phyloP scores from a whole-genome alignment of 2,329 filamentous ascomycete species.

The Paracoccidioides lutzii region DNA sequence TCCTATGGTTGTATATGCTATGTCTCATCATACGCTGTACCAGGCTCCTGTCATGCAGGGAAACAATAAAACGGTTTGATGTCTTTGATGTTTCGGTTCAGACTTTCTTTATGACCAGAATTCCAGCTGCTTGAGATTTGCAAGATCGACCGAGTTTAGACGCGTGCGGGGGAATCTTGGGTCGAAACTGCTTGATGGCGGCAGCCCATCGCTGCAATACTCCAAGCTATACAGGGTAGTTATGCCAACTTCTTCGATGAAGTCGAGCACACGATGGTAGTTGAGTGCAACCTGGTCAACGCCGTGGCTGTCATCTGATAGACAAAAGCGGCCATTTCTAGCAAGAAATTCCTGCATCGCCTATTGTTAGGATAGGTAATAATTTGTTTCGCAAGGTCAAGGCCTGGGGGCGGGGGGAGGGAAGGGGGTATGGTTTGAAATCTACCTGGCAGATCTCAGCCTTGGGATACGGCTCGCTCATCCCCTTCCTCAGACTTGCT shows the following conservation, averaged over 20 bases:
- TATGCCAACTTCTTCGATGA: conserved; percentile 43
- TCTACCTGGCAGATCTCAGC: conserved; percentile 60
- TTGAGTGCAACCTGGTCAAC: conserved; percentile 78
- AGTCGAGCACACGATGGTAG: conserved; percentile 58
- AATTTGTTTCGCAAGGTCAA: conserved; percentile 7
- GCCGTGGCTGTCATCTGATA: conserved; percentile 92
- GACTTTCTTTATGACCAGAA: conserved; percentile 17
- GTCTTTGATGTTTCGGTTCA: background rate
- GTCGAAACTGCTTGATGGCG: conserved; percentile 17
- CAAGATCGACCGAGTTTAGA: conserved; percentile 19
- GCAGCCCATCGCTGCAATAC: conserved; percentile 13
- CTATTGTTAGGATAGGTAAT: background rate
- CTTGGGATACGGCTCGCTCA: conserved; percentile 80
- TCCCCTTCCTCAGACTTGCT: conserved; percentile 73
- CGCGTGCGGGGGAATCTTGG: conserved; percentile 26
- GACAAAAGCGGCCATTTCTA: conserved; percentile 67
- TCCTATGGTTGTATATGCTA: background rate
- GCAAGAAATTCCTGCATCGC: conserved; percentile 51
- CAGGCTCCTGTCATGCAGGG: background rate
- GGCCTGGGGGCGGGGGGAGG: background rate
- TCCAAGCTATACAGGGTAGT: conserved; percentile 27
- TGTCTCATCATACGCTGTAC: background rate
- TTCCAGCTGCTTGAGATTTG: conserved; percentile 23
- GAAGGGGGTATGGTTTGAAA: conserved; percentile 1
- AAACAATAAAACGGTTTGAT: background rate